Conservation (phyloP, 306 rosid genomes). For the apple (Malus domestica) region ASM211411v1 NC_041796.1:27924001-27924500, state of each 20-base stretch:
- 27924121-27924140: background rate
- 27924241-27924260: background rate
- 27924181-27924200: slow-evolving; percentile 1
- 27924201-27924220: background rate
- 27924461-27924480: accelerated
- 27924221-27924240: slow-evolving; percentile 5
- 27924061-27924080: background rate
- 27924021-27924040: background rate
- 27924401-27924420: too few species aligned
- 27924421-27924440: too few species aligned
- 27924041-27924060: slow-evolving; percentile 1
- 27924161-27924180: slow-evolving; percentile 7
- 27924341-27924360: background rate
- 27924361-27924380: background rate
- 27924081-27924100: background rate
- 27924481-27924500: too few species aligned
- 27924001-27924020: background rate
- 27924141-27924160: background rate
- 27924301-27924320: background rate
- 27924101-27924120: background rate
- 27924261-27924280: background rate
- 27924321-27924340: background rate
- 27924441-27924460: too few species aligned
- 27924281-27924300: too few species aligned
- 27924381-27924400: accelerated